phyloP scores from a whole-genome alignment of 176 grass and related monocot species.

The Miscanthus lutarioriparius region DNA sequence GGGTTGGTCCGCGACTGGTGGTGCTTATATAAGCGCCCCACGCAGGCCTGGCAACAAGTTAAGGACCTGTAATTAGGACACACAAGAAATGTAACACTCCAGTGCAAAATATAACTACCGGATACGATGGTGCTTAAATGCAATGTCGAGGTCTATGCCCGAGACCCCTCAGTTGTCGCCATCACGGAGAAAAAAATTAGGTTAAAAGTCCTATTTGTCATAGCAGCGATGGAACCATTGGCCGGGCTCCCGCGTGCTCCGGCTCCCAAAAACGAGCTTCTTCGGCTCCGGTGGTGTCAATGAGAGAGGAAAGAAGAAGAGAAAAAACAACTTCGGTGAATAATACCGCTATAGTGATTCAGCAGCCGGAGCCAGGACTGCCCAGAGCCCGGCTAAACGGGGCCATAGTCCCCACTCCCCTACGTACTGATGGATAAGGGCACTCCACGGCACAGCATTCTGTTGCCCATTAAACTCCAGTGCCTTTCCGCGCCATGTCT shows the following conservation, averaged over 20 bases:
- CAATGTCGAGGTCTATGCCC: slow-evolving; percentile 15
- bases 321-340: no score
- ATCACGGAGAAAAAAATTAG: slow-evolving; percentile 24
- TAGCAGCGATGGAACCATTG: not conserved
- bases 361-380: no score
- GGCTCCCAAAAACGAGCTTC: no score
- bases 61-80: not conserved
- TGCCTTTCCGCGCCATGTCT: slow-evolving; percentile 26
- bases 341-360: no score
- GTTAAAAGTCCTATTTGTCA: slow-evolving; percentile 9
- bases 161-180: slow-evolving; percentile 5
- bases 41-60: not conserved
- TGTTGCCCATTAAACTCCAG: not conserved
- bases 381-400: no score
- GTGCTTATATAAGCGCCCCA: not conserved
- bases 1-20: no score
- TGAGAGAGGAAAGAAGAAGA: no score
- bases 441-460: not conserved
- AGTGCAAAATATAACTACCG: slow-evolving; percentile 4
- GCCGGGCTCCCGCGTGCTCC: no score
- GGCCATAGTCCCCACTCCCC: not conserved
- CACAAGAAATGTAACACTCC: not conserved
- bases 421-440: not conserved
- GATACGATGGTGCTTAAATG: slow-evolving; percentile 34
- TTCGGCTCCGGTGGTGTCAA: no score